phyloP scores from a whole-genome alignment of 2,329 filamentous ascomycete species.

The Apiospora rasikravindrae region DNA sequence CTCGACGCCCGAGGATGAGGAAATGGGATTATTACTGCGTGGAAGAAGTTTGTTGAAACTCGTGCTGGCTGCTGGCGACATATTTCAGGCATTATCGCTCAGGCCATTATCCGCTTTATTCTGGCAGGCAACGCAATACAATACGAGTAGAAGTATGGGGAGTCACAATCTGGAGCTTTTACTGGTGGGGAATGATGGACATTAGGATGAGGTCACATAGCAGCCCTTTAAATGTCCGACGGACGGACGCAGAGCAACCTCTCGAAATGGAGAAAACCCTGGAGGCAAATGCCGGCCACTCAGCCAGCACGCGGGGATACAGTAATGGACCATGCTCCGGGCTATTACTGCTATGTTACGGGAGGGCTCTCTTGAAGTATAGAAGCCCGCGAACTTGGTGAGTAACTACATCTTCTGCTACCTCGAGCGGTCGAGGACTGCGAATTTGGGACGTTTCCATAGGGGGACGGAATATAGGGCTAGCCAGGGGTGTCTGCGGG shows the following conservation, averaged over 20 bases:
- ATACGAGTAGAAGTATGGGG: background rate
- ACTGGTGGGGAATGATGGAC: background rate
- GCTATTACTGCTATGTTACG: background rate
- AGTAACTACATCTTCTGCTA: background rate
- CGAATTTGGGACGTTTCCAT: background rate
- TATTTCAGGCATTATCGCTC: background rate
- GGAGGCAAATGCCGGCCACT: background rate
- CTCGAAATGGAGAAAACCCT: background rate
- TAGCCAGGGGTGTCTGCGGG: background rate
- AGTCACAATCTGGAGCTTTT: background rate
- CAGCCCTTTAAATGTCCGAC: slow-evolving; percentile 4
- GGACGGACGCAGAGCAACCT: background rate
- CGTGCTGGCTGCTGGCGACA: slow-evolving; percentile 24
- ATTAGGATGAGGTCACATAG: slow-evolving; percentile 9
- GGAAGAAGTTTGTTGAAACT: slow-evolving; percentile 30
- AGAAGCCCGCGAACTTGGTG: background rate
- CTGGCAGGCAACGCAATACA: background rate
- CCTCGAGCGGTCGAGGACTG: background rate
- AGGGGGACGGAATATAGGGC: background rate
- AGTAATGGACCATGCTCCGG: background rate
- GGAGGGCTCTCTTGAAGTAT: background rate
- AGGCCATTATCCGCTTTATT: slow-evolving; percentile 10
- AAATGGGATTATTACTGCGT: slow-evolving; percentile 27
- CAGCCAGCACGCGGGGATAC: background rate
- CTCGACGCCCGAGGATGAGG: slow-evolving; percentile 21